Conservation (phyloP, 768 basidiomycete species). For the Cantharellus cinnabarinus region DNA sequence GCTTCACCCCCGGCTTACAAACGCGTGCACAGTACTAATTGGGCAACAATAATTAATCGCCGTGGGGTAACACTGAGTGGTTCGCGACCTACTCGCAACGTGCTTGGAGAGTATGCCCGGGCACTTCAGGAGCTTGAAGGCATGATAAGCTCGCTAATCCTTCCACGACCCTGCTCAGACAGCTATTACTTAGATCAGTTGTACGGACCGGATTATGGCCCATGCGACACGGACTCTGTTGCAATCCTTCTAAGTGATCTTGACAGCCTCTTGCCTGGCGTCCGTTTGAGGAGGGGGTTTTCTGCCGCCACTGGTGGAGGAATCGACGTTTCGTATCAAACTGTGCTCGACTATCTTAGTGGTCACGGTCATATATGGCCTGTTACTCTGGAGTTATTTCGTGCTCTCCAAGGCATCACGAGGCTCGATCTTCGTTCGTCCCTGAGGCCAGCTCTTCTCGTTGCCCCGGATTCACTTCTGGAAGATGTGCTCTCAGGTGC, state of each 20-base stretch:
- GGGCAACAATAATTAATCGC: too few relatives aligned
- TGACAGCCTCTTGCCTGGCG: not conserved
- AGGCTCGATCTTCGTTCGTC: not conserved
- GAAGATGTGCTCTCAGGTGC: not conserved
- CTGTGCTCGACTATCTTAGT: not conserved
- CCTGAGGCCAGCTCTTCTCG: not conserved
- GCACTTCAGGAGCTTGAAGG: too few relatives aligned
- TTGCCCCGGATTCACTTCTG: not conserved
- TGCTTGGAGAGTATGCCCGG: too few relatives aligned
- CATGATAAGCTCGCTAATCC: too few relatives aligned
- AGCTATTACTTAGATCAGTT: not conserved
- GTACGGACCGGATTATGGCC: not conserved
- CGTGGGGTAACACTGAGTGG: too few relatives aligned
- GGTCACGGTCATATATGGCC: not conserved
- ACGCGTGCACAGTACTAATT: too few relatives aligned
- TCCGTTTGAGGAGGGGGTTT: not conserved
- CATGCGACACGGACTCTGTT: not conserved
- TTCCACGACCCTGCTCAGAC: too few relatives aligned
- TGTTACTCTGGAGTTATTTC: not conserved
- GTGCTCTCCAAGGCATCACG: not conserved
- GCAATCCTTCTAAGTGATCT: not conserved
- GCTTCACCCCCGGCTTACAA: too few relatives aligned
- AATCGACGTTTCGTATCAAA: not conserved
- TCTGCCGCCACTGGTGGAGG: not conserved
- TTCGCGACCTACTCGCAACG: too few relatives aligned